Conservation (phyloP, 2,329 filamentous ascomycete species). For the Aspergillus fumigatiaffinis region DNA sequence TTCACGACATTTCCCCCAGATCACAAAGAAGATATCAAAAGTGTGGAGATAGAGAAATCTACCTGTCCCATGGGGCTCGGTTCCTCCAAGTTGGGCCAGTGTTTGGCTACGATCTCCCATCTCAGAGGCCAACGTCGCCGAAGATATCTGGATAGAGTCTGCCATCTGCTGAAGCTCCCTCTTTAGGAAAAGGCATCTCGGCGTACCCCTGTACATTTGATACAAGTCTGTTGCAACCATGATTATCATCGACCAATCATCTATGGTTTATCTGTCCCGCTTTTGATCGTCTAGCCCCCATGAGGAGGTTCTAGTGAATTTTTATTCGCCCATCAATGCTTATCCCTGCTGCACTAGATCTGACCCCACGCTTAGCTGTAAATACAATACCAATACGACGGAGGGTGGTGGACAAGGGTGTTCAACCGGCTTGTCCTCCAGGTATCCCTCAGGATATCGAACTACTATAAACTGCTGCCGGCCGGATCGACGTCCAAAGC, state of each 20-base stretch:
- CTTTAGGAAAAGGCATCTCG: not conserved
- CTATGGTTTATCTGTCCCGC: not conserved
- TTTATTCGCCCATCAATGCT: not conserved
- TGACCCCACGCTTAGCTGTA: not conserved
- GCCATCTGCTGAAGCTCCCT: not conserved
- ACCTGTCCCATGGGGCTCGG: not conserved
- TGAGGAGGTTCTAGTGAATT: not conserved
- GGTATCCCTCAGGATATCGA: not conserved
- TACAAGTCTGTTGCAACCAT: not conserved
- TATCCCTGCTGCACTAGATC: not conserved
- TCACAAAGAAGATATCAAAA: not conserved
- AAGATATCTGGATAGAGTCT: not conserved
- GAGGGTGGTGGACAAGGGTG: not conserved
- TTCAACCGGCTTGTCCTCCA: not conserved
- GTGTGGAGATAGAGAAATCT: not conserved
- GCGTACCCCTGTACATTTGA: not conserved
- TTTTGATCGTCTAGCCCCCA: not conserved
- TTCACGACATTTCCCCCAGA: not conserved
- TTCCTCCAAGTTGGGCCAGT: not conserved
- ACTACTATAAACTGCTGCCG: not conserved
- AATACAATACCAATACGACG: not conserved
- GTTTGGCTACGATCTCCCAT: not conserved
- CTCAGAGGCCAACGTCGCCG: not conserved
- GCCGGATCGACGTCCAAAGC: not conserved
- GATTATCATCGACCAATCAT: not conserved